Conservation (phyloP, 2,329 filamentous ascomycete species). For the Neopestalotiopsis rosae region DNA sequence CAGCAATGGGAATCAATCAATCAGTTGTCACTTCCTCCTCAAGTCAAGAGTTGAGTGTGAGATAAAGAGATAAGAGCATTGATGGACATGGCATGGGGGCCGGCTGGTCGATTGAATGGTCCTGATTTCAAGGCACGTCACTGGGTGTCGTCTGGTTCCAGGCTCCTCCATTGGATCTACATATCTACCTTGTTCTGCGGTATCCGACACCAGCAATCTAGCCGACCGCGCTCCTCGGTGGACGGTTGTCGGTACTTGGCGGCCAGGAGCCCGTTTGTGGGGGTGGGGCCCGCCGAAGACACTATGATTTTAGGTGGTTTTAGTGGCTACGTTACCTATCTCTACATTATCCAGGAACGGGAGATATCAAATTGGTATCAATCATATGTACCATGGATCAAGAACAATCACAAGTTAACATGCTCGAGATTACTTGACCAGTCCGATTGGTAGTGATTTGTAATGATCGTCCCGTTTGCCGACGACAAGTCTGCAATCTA, state of each 20-base stretch:
- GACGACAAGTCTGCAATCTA: neutral
- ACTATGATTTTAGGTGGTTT: neutral
- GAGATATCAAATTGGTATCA: neutral
- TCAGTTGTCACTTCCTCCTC: too few relatives aligned
- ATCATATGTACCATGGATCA: neutral
- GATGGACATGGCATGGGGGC: neutral
- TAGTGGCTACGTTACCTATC: neutral
- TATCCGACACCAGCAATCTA: slow-evolving; percentile 4
- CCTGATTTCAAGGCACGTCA: neutral
- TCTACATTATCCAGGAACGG: neutral
- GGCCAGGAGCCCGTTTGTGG: slow-evolving; percentile 11
- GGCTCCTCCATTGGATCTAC: neutral
- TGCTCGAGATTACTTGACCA: neutral
- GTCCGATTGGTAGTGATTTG: neutral
- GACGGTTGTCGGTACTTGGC: slow-evolving; percentile 10
- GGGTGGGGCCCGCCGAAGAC: slow-evolving; percentile 4
- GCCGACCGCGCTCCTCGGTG: slow-evolving; percentile 1
- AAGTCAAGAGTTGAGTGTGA: too few relatives aligned
- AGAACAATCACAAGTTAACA: neutral
- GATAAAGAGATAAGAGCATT: neutral
- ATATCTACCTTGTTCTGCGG: neutral
- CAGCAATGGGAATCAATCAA: too few relatives aligned
- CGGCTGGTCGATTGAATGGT: neutral
- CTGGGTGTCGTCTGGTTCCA: neutral
- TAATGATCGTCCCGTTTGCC: neutral